Evolutionary conservation across 306 rosid species (phyloP).

Genomic region (Vigna nakashimae): DNA sequence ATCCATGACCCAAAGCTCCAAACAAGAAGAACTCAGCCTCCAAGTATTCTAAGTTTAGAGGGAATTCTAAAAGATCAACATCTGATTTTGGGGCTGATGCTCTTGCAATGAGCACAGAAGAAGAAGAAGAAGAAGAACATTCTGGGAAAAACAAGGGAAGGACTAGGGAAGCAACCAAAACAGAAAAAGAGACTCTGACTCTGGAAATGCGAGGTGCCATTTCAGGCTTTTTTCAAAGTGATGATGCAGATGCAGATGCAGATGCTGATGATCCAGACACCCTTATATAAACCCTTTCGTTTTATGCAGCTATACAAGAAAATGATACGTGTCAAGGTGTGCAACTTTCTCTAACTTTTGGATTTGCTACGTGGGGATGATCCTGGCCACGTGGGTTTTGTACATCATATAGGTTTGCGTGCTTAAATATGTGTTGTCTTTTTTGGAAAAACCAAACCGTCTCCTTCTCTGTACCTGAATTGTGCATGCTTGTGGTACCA

Average conservation of each 20-base stretch:
- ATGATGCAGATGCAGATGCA: background rate
- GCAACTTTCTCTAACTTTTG: background rate
- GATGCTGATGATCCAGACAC: background rate
- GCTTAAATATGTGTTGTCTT: background rate
- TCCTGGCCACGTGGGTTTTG: background rate
- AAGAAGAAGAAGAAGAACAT: slow-evolving; percentile 26
- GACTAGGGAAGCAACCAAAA: slow-evolving; percentile 31
- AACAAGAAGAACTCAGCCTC: slow-evolving; percentile 77
- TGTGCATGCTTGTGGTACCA: no score
- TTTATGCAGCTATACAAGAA: background rate
- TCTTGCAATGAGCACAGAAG: background rate
- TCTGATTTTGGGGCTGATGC: slow-evolving; percentile 39
- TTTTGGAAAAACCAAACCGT: background rate
- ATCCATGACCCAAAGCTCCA: slow-evolving; percentile 65
- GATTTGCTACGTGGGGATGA: slow-evolving; percentile 12
- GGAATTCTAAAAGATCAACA: slow-evolving; percentile 61
- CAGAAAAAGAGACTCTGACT: background rate
- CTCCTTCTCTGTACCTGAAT: background rate
- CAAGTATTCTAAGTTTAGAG: slow-evolving; percentile 71
- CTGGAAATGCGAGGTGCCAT: slow-evolving; percentile 38
- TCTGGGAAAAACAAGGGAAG: slow-evolving; percentile 36
- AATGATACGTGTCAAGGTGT: slow-evolving; percentile 14
- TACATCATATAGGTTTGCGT: background rate
- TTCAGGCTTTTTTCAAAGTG: background rate
- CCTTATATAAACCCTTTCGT: background rate